A percentile compares a stretch with the other conserved stretches of the same genome.
These are phyloP conservation scores for Psilocybe tampanensis DNA, from an alignment of 768 basidiomycete species.

Conservation along the genomic window DNA sequence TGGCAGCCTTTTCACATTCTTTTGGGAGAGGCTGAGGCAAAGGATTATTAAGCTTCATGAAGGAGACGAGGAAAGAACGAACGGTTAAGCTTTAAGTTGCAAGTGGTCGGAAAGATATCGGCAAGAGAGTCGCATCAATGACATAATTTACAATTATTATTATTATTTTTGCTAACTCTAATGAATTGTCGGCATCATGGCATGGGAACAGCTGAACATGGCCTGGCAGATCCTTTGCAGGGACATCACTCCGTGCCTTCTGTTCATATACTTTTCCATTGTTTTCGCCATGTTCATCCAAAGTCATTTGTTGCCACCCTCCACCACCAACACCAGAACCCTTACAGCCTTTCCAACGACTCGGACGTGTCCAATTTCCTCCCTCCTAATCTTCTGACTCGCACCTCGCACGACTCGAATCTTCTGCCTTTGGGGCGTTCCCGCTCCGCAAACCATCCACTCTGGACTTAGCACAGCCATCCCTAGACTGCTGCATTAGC, in stretches of 20 bases:
- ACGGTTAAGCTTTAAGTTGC: background rate
- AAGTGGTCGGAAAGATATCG: too few relatives aligned
- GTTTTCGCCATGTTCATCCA: background rate
- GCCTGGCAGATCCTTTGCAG: background rate
- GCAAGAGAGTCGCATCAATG: too few relatives aligned
- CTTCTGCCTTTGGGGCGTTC: background rate
- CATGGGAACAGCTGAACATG: background rate
- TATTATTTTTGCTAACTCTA: slow-evolving; percentile 2
- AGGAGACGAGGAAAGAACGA: background rate
- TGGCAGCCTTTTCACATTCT: slow-evolving; percentile 86
- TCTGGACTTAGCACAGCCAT: background rate
- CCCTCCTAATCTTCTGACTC: background rate
- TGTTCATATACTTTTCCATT: background rate
- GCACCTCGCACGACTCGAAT: background rate
- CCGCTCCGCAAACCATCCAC: slow-evolving; percentile 1
- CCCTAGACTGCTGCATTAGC: background rate
- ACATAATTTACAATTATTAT: slow-evolving; percentile 1
- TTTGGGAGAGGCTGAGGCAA: slow-evolving; percentile 67
- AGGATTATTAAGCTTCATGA: slow-evolving; percentile 52
- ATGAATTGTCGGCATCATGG: slow-evolving; percentile 10
- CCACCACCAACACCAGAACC: background rate
- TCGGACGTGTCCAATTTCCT: background rate
- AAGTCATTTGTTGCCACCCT: background rate
- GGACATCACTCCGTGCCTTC: slow-evolving; percentile 5
- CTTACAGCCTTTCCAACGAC: background rate